Percentiles rank a stretch among this genome's conserved stretches.
Evolutionary conservation across 805 yeast genomes (phyloP).

Genomic region (Saccharomycopsis capsularis): DNA sequence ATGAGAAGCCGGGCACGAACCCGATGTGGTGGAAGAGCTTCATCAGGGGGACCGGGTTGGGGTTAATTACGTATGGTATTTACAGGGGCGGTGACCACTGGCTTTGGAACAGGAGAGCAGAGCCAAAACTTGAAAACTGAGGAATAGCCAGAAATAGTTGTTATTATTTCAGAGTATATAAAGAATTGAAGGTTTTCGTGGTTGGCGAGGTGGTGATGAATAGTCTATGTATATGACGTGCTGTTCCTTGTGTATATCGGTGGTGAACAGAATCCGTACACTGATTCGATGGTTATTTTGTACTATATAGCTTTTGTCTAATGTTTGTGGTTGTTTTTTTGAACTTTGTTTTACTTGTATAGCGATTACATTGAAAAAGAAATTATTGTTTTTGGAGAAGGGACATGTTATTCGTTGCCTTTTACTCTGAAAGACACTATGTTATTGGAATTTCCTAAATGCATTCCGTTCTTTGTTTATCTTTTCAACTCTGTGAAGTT

Average conservation of each 20-base stretch:
- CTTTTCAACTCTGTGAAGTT: too few species aligned
- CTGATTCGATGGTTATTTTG: not conserved
- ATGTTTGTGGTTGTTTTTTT: not conserved
- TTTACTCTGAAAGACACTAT: too few species aligned
- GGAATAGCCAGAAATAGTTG: too few species aligned
- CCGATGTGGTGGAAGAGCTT: slow-evolving; percentile 52
- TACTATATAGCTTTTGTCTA: not conserved
- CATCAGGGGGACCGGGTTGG: slow-evolving; percentile 47
- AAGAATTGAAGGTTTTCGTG: too few species aligned
- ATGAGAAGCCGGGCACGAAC: slow-evolving; percentile 36
- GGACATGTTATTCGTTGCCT: too few species aligned
- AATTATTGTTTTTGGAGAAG: too few species aligned
- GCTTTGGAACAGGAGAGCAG: slow-evolving; percentile 38
- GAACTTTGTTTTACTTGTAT: too few species aligned
- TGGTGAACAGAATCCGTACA: not conserved
- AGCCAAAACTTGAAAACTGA: not conserved
- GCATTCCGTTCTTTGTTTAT: too few species aligned
- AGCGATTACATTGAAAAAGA: too few species aligned
- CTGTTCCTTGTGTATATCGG: not conserved
- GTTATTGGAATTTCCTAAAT: too few species aligned
- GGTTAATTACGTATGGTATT: slow-evolving; percentile 49
- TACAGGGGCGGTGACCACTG: slow-evolving; percentile 60
- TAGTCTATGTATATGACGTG: not conserved
- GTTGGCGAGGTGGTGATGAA: too few species aligned
- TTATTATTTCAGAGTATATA: too few species aligned